Conservation (phyloP, 108 stramenopile species). For the Cyclotella atomus region DNA sequence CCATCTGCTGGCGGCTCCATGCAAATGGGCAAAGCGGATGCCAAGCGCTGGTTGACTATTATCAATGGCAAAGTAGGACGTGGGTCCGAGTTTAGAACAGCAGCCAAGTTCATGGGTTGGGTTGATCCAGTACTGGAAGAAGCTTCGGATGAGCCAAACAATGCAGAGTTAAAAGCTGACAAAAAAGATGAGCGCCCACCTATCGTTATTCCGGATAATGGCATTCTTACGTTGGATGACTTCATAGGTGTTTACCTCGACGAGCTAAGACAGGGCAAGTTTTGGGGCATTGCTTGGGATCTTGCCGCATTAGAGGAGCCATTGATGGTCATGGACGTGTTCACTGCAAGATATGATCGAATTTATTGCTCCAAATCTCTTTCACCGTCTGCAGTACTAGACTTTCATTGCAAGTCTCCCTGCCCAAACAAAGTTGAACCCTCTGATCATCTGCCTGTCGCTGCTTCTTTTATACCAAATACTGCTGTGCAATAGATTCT, state of each 20-base stretch:
- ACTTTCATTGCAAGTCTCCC: slow-evolving; percentile 49
- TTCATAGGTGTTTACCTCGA: slow-evolving; percentile 80
- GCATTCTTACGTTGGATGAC: slow-evolving; percentile 61
- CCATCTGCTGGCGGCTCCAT: slow-evolving; percentile 3
- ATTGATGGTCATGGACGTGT: slow-evolving; percentile 73
- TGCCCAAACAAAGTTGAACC: slow-evolving; percentile 88
- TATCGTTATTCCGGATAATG: slow-evolving; percentile 67
- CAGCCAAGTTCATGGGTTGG: slow-evolving; percentile 78
- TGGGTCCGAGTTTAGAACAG: slow-evolving; percentile 80
- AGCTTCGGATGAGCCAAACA: slow-evolving; percentile 32
- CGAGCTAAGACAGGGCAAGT: slow-evolving; percentile 88
- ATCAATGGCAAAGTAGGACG: slow-evolving; percentile 80
- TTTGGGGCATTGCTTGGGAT: slow-evolving; percentile 94
- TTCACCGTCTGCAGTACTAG: slow-evolving; percentile 63
- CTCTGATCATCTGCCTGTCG: slow-evolving; percentile 91
- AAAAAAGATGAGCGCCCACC: slow-evolving; percentile 42
- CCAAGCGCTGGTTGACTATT: slow-evolving; percentile 80
- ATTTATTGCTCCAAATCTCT: slow-evolving; percentile 77
- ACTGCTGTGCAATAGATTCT: no score
- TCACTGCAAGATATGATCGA: slow-evolving; percentile 85
- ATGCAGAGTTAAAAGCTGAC: slow-evolving; percentile 2
- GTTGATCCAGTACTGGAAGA: slow-evolving; percentile 36
- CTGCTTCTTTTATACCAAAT: slow-evolving; percentile 72
- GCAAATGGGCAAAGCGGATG: slow-evolving; percentile 70
- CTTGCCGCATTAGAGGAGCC: slow-evolving; percentile 78